These are phyloP conservation scores for Pseudonitzschia multiseries DNA, from an alignment of 108 stramenopile species.

Conservation along the genomic window DNA sequence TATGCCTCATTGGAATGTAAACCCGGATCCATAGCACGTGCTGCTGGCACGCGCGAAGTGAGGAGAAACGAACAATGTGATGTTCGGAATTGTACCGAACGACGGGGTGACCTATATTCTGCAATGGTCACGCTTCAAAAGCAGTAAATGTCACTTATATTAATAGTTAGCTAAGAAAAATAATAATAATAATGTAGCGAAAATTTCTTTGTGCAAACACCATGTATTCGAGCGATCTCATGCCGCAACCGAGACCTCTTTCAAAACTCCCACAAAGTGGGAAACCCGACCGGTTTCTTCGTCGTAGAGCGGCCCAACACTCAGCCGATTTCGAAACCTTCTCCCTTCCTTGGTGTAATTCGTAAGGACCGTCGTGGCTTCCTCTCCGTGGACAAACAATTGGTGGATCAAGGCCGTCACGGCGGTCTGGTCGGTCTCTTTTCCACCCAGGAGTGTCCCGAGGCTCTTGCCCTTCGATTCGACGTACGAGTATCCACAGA, in stretches of 20 bases:
- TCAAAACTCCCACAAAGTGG: conserved; percentile 74
- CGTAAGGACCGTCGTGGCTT: conserved; percentile 62
- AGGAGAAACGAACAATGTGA: background rate
- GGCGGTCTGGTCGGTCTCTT: conserved; percentile 55
- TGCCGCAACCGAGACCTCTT: conserved; percentile 47
- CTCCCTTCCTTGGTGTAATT: conserved; percentile 74
- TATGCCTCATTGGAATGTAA: conserved; percentile 26
- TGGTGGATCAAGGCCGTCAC: conserved; percentile 54
- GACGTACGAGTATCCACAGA: conserved; percentile 64
- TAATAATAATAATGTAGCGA: no score
- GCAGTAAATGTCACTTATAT: no score
- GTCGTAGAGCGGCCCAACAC: conserved; percentile 62
- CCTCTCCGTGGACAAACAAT: conserved; percentile 53
- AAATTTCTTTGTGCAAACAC: no score
- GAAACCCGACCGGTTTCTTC: conserved; percentile 49
- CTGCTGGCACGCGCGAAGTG: background rate
- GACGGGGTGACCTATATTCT: no score
- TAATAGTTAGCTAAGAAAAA: no score
- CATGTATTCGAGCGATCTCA: background rate
- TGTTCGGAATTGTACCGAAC: no score
- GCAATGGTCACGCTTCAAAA: no score
- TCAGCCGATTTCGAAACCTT: conserved; percentile 63
- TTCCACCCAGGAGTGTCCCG: conserved; percentile 56
- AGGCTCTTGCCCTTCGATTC: conserved; percentile 64
- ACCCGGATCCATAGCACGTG: background rate